These are phyloP conservation scores for Phytophthora brassicae DNA, from an alignment of 352 stramenopile genomes.

Conservation along the genomic window DNA sequence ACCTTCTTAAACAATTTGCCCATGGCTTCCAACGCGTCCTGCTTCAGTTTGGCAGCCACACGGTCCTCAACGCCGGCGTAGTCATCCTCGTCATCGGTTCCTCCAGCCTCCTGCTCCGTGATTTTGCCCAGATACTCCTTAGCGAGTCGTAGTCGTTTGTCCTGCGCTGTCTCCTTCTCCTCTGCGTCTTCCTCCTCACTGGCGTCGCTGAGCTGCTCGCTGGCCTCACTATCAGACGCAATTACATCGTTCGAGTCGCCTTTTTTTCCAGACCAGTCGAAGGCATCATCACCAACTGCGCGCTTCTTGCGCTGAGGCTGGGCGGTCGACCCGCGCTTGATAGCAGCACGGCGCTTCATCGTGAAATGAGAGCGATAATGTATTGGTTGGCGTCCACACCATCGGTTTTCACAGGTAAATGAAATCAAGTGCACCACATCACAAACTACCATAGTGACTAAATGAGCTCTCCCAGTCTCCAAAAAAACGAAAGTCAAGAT, in stretches of 20 bases:
- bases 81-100: constrained; percentile 44
- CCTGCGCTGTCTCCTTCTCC: constrained; percentile 80
- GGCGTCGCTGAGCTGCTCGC: constrained; percentile 1
- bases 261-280: constrained; percentile 67
- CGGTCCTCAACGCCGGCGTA: constrained; percentile 70
- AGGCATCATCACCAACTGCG: constrained; percentile 74
- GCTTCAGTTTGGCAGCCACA: constrained; percentile 76
- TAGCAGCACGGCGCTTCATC: constrained; percentile 42
- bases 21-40: constrained; percentile 82
- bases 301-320: constrained; percentile 59
- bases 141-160: constrained; percentile 87
- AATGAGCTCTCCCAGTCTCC: too few species aligned
- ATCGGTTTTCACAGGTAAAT: too few species aligned
- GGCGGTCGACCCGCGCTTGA: constrained; percentile 58
- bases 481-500: constrained; percentile 2
- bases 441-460: too few species aligned
- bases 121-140: constrained; percentile 90
- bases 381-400: constrained; percentile 31
- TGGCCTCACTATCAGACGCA: constrained; percentile 72
- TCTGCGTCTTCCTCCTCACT: constrained; percentile 56
- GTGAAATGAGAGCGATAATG: neutral
- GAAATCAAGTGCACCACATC: too few species aligned
- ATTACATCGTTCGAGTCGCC: constrained; percentile 56
- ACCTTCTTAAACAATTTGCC: constrained; percentile 90
- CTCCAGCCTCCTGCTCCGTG: constrained; percentile 58